Evolutionary conservation across 2,329 filamentous ascomycete genomes (phyloP).

Genomic region (Colletotrichum theobromicola): DNA sequence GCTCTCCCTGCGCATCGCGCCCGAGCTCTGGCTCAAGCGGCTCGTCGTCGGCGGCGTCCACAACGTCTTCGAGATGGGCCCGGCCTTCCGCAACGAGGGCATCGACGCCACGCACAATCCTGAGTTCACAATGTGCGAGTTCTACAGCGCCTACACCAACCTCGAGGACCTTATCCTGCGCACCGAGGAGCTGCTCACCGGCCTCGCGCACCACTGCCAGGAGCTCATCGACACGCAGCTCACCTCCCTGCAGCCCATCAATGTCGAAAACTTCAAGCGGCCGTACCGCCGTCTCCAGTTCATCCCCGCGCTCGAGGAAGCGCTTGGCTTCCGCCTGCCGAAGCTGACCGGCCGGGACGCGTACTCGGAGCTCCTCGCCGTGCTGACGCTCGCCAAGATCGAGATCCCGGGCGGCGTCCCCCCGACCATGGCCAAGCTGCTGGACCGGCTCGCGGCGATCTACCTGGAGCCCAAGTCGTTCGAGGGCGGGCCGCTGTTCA

Average conservation of each 20-base stretch:
- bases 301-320: slow-evolving; percentile 76
- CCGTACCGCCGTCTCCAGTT: slow-evolving; percentile 79
- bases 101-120: slow-evolving; percentile 93
- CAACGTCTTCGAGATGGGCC: slow-evolving; percentile 90
- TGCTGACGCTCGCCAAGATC: slow-evolving; percentile 61
- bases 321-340: slow-evolving; percentile 69
- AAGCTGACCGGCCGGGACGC: slow-evolving; percentile 63
- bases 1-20: slow-evolving; percentile 85
- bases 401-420: slow-evolving; percentile 67
- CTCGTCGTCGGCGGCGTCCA: slow-evolving; percentile 89
- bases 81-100: slow-evolving; percentile 92
- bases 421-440: slow-evolving; percentile 67
- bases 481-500: slow-evolving; percentile 72
- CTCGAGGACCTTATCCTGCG: slow-evolving; percentile 75
- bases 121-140: slow-evolving; percentile 97
- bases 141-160: slow-evolving; percentile 86
- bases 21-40: slow-evolving; percentile 94
- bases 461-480: slow-evolving; percentile 81
- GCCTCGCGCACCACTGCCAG: slow-evolving; percentile 59
- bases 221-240: slow-evolving; percentile 49
- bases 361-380: slow-evolving; percentile 57
- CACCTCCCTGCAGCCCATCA: slow-evolving; percentile 51
- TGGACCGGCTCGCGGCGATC: slow-evolving; percentile 78
- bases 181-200: slow-evolving; percentile 74
- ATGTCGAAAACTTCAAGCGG: slow-evolving; percentile 51